Percentiles rank a stretch among this genome's conserved stretches.
These are phyloP conservation scores for Epicoccum nigrum DNA, from an alignment of 2,329 filamentous ascomycete genomes.

Conservation along the genomic window DNA sequence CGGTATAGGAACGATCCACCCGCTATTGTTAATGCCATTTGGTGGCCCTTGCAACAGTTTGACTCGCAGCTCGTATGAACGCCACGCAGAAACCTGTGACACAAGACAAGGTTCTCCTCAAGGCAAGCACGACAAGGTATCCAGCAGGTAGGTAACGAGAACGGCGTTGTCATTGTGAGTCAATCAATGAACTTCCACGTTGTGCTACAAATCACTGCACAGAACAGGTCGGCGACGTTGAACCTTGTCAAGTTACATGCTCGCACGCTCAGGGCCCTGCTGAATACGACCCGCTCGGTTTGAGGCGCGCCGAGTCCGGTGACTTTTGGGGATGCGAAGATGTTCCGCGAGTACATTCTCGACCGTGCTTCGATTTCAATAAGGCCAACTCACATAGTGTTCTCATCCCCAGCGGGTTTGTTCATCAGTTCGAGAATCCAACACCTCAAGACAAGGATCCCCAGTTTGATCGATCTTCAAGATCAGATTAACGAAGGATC, in stretches of 20 bases:
- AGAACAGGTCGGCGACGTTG: slow-evolving; percentile 36
- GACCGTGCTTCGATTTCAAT: slow-evolving; percentile 6
- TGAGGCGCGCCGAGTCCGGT: slow-evolving; percentile 16
- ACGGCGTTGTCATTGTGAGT: slow-evolving; percentile 23
- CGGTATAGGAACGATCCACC: slow-evolving; percentile 24
- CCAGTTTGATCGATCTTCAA: slow-evolving; percentile 32
- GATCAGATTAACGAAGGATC: slow-evolving; percentile 47
- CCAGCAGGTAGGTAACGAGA: slow-evolving; percentile 38
- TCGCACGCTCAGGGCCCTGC: slow-evolving; percentile 21
- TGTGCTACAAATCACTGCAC: slow-evolving; percentile 29
- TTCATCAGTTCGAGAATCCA: slow-evolving; percentile 1
- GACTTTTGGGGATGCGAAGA: slow-evolving; percentile 20
- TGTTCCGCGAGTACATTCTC: slow-evolving; percentile 27
- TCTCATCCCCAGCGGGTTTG: slow-evolving; percentile 7
- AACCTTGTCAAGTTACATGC: slow-evolving; percentile 25
- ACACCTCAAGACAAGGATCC: slow-evolving; percentile 28
- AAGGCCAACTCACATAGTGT: slow-evolving; percentile 1
- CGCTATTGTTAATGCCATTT: slow-evolving; percentile 18
- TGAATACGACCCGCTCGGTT: slow-evolving; percentile 24
- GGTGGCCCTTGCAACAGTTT: slow-evolving; percentile 28
- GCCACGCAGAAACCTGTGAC: slow-evolving; percentile 11
- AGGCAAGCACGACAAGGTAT: slow-evolving; percentile 5
- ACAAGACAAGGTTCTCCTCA: neutral
- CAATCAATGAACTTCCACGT: slow-evolving; percentile 16
- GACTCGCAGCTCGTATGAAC: slow-evolving; percentile 8